These are phyloP conservation scores for Alternaria alternata DNA, from an alignment of 2,329 filamentous ascomycete genomes.

Conservation along the genomic window DNA sequence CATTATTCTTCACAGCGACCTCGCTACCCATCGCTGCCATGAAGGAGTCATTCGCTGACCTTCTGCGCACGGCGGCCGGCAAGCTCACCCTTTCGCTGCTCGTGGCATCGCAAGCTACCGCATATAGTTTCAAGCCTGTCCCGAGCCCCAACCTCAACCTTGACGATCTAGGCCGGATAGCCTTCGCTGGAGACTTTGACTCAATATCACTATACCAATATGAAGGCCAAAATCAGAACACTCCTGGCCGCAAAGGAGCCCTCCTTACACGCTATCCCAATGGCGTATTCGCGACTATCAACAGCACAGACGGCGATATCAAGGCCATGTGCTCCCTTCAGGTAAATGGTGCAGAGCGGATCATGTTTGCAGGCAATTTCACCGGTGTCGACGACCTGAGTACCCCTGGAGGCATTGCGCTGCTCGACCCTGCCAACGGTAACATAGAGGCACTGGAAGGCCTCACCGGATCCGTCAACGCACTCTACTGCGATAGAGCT, in stretches of 20 bases:
- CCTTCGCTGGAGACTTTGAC: conserved; percentile 87
- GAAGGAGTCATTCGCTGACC: conserved; percentile 49
- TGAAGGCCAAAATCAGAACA: conserved; percentile 76
- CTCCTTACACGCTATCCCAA: conserved; percentile 85
- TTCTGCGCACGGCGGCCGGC: conserved; percentile 49
- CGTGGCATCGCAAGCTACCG: conserved; percentile 38
- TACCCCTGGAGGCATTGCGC: conserved; percentile 78
- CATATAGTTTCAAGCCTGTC: conserved; percentile 65
- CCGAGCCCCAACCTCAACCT: conserved; percentile 80
- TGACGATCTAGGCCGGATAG: conserved; percentile 79
- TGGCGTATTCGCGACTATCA: conserved; percentile 78
- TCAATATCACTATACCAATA: conserved; percentile 91
- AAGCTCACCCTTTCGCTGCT: conserved; percentile 48
- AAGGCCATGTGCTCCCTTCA: conserved; percentile 85
- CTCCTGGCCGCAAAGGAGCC: conserved; percentile 76
- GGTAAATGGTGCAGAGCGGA: conserved; percentile 72
- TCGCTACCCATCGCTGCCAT: conserved; percentile 41
- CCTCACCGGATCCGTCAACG: conserved; percentile 81
- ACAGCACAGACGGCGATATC: conserved; percentile 83
- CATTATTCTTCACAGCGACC: conserved; percentile 33
- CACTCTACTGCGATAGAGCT: conserved; percentile 81
- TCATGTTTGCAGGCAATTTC: conserved; percentile 94
- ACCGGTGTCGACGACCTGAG: conserved; percentile 82
- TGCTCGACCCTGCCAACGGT: conserved; percentile 78
- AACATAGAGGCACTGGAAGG: conserved; percentile 78